These are phyloP conservation scores for Paramyrothecium roridum DNA, from an alignment of 2,329 filamentous ascomycete genomes.

Conservation along the genomic window DNA sequence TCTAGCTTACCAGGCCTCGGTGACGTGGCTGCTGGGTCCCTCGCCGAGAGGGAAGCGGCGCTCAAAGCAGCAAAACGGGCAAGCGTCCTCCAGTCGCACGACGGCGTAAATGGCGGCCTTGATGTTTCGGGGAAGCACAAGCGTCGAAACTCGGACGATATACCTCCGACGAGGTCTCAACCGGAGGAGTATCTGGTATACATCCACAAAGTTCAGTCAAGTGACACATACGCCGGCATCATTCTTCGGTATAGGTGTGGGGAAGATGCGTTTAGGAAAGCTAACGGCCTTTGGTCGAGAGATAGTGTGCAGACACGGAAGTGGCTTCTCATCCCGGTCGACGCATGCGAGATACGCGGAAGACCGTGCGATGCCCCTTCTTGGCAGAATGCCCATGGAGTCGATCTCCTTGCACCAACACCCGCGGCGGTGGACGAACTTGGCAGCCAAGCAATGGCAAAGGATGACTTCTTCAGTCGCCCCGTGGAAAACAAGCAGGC, in stretches of 20 bases:
- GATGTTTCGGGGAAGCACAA: slow-evolving; percentile 58
- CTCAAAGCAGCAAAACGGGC: slow-evolving; percentile 55
- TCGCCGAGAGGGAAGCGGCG: slow-evolving; percentile 50
- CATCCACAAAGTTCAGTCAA: slow-evolving; percentile 77
- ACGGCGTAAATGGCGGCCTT: slow-evolving; percentile 56
- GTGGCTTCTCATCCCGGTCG: slow-evolving; percentile 79
- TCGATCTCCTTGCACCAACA: slow-evolving; percentile 51
- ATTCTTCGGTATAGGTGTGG: slow-evolving; percentile 87
- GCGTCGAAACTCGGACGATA: slow-evolving; percentile 66
- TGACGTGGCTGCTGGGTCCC: slow-evolving; percentile 53
- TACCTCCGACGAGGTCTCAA: slow-evolving; percentile 39
- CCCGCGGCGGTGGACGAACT: slow-evolving; percentile 28
- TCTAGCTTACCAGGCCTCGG: slow-evolving; percentile 30
- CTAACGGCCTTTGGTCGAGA: slow-evolving; percentile 92
- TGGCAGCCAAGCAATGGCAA: slow-evolving; percentile 18
- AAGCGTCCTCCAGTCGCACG: slow-evolving; percentile 58
- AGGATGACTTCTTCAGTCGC: slow-evolving; percentile 39
- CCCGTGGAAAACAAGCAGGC: slow-evolving; percentile 27
- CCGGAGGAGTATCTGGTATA: slow-evolving; percentile 81
- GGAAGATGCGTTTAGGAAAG: slow-evolving; percentile 76
- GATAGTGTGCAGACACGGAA: slow-evolving; percentile 85
- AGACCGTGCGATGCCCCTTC: slow-evolving; percentile 58
- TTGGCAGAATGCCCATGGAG: slow-evolving; percentile 31
- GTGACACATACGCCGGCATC: slow-evolving; percentile 87
- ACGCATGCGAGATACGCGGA: slow-evolving; percentile 83